These are phyloP conservation scores for Beta corolliflora DNA, from an alignment of 179 eudicot species.

Conservation along the genomic window DNA sequence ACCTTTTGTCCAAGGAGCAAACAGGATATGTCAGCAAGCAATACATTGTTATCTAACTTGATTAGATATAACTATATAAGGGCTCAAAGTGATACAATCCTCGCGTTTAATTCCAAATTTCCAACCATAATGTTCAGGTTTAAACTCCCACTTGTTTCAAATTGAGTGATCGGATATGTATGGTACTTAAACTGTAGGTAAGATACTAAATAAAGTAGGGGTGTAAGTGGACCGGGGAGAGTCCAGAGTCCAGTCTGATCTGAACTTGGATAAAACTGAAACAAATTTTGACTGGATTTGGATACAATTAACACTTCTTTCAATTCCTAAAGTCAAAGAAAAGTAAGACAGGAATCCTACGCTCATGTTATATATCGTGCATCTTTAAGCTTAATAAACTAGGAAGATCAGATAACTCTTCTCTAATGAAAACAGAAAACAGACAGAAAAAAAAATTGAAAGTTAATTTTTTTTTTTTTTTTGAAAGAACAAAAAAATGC, in stretches of 20 bases:
- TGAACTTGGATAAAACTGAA: too few species aligned
- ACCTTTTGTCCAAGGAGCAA: constrained; percentile 36
- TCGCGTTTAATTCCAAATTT: not conserved
- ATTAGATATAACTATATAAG: not conserved
- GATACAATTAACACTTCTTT: not conserved
- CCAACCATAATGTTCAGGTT: not conserved
- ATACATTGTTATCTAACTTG: not conserved
- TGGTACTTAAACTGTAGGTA: not conserved
- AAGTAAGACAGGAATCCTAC: not conserved
- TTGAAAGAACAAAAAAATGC: not conserved
- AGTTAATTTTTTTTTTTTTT: too few species aligned
- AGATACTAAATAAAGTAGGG: not conserved
- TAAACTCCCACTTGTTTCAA: not conserved
- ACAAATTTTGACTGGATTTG: not conserved
- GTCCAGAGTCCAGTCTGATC: too few species aligned
- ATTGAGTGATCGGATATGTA: not conserved
- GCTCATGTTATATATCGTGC: not conserved
- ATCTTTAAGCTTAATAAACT: not conserved
- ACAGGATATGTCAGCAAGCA: constrained; percentile 8
- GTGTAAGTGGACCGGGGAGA: too few species aligned
- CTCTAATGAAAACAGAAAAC: not conserved
- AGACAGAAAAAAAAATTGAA: too few species aligned
- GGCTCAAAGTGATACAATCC: not conserved
- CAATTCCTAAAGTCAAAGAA: not conserved
- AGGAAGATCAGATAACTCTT: not conserved